A percentile compares a stretch with the other conserved stretches of the same genome.
Evolutionary conservation across 2,329 filamentous ascomycete species (phyloP).

Genomic region (Byssochlamys sp.): DNA sequence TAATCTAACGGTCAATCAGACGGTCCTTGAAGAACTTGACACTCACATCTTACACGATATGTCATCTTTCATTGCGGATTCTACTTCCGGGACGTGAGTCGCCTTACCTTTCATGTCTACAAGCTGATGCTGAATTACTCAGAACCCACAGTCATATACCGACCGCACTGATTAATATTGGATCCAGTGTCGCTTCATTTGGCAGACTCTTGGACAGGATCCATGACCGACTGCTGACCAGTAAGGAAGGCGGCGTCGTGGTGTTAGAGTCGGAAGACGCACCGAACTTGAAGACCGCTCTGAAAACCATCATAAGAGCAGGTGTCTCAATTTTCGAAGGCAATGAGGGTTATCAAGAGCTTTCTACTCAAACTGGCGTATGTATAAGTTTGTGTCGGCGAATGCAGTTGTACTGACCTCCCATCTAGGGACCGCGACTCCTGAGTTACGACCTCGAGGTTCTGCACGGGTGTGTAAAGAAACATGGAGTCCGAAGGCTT

Average conservation of each 20-base stretch:
- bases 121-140: conserved; percentile 7
- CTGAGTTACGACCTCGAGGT: conserved; percentile 39
- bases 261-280: conserved; percentile 36
- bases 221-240: conserved; percentile 22
- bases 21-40: conserved; percentile 31
- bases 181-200: conserved; percentile 35
- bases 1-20: conserved; percentile 14
- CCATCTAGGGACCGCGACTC: conserved; percentile 27
- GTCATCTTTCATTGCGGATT: conserved; percentile 26
- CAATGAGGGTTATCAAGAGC: conserved; percentile 29
- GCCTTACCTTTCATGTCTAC: neutral
- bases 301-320: conserved; percentile 38
- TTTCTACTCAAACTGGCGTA: conserved; percentile 31
- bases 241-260: conserved; percentile 28
- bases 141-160: conserved; percentile 34
- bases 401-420: neutral
- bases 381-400: conserved; percentile 1
- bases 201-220: conserved; percentile 29
- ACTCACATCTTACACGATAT: conserved; percentile 30
- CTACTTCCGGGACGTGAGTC: conserved; percentile 28
- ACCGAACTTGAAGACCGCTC: conserved; percentile 35
- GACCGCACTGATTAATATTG: conserved; percentile 33
- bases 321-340: conserved; percentile 30
- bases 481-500: conserved; percentile 28
- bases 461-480: conserved; percentile 33